Evolutionary conservation across 2,329 filamentous ascomycete genomes (phyloP).

Genomic region (Aspergillus brasiliensis): DNA sequence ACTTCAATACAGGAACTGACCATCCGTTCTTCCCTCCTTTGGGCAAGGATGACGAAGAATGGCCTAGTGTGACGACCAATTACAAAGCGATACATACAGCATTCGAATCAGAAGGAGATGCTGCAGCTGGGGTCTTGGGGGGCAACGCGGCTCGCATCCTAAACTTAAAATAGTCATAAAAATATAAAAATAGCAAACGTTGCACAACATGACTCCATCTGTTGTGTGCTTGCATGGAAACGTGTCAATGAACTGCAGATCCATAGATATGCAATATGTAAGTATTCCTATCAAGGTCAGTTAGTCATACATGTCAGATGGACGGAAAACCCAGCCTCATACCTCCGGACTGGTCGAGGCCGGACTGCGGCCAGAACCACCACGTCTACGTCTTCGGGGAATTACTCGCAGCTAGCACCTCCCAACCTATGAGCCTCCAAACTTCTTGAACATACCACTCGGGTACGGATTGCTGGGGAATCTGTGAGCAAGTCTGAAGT

Average conservation of each 20-base stretch:
- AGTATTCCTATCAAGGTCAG: not conserved
- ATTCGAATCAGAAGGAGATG: conserved; percentile 35
- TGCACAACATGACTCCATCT: not conserved
- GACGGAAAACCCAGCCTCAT: too few relatives aligned
- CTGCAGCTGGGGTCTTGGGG: conserved; percentile 42
- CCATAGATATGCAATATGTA: not conserved
- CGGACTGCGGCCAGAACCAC: not conserved
- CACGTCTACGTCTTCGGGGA: not conserved
- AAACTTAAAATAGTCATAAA: conserved; percentile 30
- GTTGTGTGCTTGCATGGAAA: not conserved
- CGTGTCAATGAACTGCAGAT: not conserved
- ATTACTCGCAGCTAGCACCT: conserved; percentile 33
- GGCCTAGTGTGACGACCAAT: conserved; percentile 52
- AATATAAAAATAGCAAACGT: not conserved
- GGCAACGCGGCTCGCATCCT: conserved; percentile 49
- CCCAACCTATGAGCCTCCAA: conserved; percentile 62
- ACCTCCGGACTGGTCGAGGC: not conserved
- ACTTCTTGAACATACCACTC: conserved; percentile 60
- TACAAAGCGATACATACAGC: conserved; percentile 47
- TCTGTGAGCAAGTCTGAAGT: conserved; percentile 1
- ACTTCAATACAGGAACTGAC: conserved; percentile 39
- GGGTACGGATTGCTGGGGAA: conserved; percentile 40
- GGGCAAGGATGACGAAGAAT: conserved; percentile 37
- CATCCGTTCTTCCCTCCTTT: conserved; percentile 50
- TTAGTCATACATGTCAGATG: not conserved